Base-by-base conservation (phyloP, 768 basidiomycete genomes). In the Pisolithus tinctorius region DNA sequence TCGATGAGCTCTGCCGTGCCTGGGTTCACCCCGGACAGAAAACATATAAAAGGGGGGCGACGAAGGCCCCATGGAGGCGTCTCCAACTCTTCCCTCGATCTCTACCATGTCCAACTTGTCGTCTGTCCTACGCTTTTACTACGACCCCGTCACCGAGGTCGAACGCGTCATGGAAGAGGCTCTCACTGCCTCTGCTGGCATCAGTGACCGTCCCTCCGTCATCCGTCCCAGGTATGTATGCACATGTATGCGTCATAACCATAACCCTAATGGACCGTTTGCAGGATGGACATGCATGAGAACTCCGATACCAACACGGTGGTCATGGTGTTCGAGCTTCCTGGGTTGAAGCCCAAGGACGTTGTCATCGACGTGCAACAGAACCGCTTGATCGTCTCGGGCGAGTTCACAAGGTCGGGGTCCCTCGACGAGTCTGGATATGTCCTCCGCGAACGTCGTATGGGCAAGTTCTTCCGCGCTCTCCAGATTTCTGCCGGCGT, bases 281-380 rank as follows among this genome's bases (percentile, higher is more conserved):
- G 1, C 55, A 82, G 81, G 57, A 77, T 82, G 76, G 78, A 82
- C 55, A 63, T 82, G 10, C 76, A 79, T 57, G 80, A 82, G 57
- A 66, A 79, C 54, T 45, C 58, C 0, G 69, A 75, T 20, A 65
- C 62, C 23, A 79, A 80, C 57, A 60, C 67, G 26, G 75, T 83
- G 36, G 78, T 76, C 1, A 80, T 80, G 40, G 62, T 71, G 5
- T 80, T 83, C 59, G 82, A 84, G 55, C 65, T 84, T 6, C 81
- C 83, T 1, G 81, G 81, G 17, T 27, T 82, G 39, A 66, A 66
- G 49, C 74, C 77, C 27, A 74, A 80, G 46, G 66, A 81, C 53
- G 67, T 83, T 44, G 63, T 66, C 45, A 75, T 84, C 56, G 80
- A 82, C 49, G 58, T 80, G 7, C 71, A 75, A 51, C 70, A 76